These are phyloP conservation scores for Salix viminalis DNA, from an alignment of 345 rosid species.

Conservation along the genomic window DNA sequence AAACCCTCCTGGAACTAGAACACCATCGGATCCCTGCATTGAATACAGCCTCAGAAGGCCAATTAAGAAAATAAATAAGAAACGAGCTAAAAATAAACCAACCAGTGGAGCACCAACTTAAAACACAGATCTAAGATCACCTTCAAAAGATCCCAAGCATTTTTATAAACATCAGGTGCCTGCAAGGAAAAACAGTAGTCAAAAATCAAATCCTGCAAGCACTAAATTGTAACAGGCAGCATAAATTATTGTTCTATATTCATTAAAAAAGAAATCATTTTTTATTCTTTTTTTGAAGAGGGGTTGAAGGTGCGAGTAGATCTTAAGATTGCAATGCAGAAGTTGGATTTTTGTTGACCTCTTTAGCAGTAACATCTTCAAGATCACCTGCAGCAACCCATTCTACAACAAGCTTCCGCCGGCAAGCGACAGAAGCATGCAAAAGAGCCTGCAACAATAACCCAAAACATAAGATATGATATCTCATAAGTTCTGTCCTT, in stretches of 20 bases:
- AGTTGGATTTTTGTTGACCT: slow-evolving; percentile 34
- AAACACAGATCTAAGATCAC: slow-evolving; percentile 28
- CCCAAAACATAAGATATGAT: slow-evolving; percentile 8
- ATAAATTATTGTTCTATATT: neutral
- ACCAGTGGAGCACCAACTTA: neutral
- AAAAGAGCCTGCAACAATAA: slow-evolving; percentile 71
- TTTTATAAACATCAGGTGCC: slow-evolving; percentile 78
- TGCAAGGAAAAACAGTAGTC: slow-evolving; percentile 28
- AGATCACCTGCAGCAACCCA: slow-evolving; percentile 99
- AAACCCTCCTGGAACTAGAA: slow-evolving; percentile 96
- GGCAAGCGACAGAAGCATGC: slow-evolving; percentile 92
- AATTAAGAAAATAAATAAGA: neutral
- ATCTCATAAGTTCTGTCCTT: neutral
- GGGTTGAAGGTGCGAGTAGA: neutral
- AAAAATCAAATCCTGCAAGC: slow-evolving; percentile 8
- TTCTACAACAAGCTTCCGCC: slow-evolving; percentile 70
- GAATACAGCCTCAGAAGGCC: slow-evolving; percentile 2
- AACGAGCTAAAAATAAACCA: neutral
- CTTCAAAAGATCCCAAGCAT: slow-evolving; percentile 86
- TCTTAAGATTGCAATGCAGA: neutral
- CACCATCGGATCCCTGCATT: slow-evolving; percentile 78
- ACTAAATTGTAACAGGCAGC: neutral
- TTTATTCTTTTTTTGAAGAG: neutral
- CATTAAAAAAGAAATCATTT: neutral
- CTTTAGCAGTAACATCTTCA: slow-evolving; percentile 69